Conservation (phyloP, 768 basidiomycete genomes). For the Amanita muscaria region DNA sequence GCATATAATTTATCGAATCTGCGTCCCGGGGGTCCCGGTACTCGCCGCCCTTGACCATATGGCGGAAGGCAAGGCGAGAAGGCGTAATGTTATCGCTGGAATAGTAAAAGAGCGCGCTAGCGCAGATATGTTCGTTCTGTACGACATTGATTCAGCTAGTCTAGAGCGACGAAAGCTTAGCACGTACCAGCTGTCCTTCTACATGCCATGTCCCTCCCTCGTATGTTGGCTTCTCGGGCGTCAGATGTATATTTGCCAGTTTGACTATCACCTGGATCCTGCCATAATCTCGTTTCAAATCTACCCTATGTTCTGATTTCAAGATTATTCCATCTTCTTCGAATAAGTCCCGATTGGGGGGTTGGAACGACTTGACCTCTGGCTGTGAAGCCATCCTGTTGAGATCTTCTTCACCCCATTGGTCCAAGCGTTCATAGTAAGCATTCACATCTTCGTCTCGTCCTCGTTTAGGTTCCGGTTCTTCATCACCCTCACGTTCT, state of each 20-base stretch:
- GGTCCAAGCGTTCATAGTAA: not conserved
- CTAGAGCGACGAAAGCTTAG: constrained; percentile 14
- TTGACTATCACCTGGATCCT: constrained; percentile 27
- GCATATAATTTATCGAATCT: not conserved
- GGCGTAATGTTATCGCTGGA: too few species aligned
- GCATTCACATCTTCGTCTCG: too few species aligned
- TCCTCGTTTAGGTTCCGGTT: constrained; percentile 1
- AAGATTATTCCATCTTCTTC: not conserved
- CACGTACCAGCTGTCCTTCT: constrained; percentile 25
- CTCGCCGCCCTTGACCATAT: not conserved
- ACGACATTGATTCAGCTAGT: not conserved
- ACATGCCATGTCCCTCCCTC: too few species aligned
- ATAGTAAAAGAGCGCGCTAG: constrained; percentile 14
- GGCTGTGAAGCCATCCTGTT: constrained; percentile 11
- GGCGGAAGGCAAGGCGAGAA: constrained; percentile 24
- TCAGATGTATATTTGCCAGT: constrained; percentile 27
- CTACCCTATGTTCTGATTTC: constrained; percentile 4
- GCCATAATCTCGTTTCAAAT: not conserved
- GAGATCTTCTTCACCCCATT: constrained; percentile 6
- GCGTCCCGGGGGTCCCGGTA: too few species aligned
- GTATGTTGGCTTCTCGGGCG: too few species aligned
- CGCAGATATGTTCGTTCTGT: constrained; percentile 7
- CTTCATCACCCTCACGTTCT: constrained; percentile 7
- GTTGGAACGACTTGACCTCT: constrained; percentile 11
- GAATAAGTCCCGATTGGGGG: constrained; percentile 6